Conservation (phyloP, 169 alveolate genomes). For the Miamiensis avidus region DNA sequence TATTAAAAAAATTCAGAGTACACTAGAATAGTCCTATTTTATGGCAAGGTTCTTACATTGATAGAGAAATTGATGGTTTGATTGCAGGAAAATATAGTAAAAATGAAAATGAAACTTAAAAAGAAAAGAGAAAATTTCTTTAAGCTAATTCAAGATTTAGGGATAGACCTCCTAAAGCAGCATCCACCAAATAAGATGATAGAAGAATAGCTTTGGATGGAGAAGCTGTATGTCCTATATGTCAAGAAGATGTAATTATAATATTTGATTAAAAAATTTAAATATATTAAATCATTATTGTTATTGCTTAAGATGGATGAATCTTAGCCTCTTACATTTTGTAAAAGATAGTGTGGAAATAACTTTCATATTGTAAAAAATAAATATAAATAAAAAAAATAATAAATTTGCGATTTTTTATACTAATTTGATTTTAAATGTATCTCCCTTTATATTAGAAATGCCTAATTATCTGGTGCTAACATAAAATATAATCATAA, state of each 20-base stretch:
- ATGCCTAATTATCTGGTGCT: slow-evolving; percentile 53
- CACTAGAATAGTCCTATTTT: slow-evolving; percentile 53
- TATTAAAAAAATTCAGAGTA: slow-evolving; percentile 53
- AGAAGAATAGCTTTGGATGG: slow-evolving; percentile 47
- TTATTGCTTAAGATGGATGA: slow-evolving; percentile 28
- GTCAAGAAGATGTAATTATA: slow-evolving; percentile 58
- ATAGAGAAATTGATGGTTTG: slow-evolving; percentile 54
- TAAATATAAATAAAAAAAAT: too few species aligned
- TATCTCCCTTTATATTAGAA: not conserved
- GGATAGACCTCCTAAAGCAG: slow-evolving; percentile 35
- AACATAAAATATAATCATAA: slow-evolving; percentile 52
- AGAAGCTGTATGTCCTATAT: slow-evolving; percentile 61
- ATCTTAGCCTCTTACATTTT: slow-evolving; percentile 33
- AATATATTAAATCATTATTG: too few species aligned
- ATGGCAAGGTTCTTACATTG: slow-evolving; percentile 53
- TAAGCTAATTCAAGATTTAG: slow-evolving; percentile 30
- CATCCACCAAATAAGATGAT: slow-evolving; percentile 26
- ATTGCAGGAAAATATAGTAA: slow-evolving; percentile 38
- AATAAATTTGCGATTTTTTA: not conserved
- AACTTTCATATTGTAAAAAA: slow-evolving; percentile 53
- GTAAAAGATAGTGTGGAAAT: slow-evolving; percentile 58
- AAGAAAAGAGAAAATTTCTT: slow-evolving; percentile 35
- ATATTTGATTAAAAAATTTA: too few species aligned
- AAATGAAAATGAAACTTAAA: slow-evolving; percentile 38
- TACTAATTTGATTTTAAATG: not conserved